Conservation (phyloP, 2,329 filamentous ascomycete species). For the Tolypocladium amazonense region DNA sequence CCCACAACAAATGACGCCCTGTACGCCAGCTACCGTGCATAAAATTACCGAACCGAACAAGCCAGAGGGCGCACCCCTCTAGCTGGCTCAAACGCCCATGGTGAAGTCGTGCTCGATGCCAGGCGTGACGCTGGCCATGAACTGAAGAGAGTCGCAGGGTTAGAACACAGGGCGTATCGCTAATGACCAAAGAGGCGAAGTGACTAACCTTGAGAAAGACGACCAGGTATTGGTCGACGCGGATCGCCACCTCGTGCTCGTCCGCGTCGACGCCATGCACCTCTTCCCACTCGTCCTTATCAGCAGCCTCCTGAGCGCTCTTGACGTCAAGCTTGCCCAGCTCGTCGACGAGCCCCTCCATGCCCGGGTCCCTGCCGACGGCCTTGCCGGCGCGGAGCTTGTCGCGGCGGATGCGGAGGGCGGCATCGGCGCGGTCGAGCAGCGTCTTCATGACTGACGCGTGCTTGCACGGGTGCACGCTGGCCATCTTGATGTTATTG, state of each 20-base stretch:
- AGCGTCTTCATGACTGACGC: constrained; percentile 97
- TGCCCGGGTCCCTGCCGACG: constrained; percentile 41
- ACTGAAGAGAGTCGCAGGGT: constrained; percentile 25
- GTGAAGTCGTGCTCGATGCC: constrained; percentile 98
- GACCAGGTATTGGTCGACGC: constrained; percentile 81
- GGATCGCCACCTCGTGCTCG: constrained; percentile 65
- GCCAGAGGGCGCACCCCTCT: background rate
- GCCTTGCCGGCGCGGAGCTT: constrained; percentile 57
- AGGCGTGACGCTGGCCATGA: constrained; percentile 83
- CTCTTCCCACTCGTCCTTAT: constrained; percentile 56
- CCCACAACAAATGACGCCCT: background rate
- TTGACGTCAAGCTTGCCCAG: constrained; percentile 54
- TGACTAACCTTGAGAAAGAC: constrained; percentile 67
- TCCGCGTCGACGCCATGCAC: constrained; percentile 50
- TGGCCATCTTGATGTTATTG: constrained; percentile 88
- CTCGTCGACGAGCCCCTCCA: constrained; percentile 81
- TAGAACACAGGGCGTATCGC: too few relatives aligned
- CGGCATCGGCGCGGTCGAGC: constrained; percentile 87
- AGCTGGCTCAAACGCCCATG: constrained; percentile 63
- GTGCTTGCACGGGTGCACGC: constrained; percentile 94
- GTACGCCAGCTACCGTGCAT: background rate
- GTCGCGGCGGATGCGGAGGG: constrained; percentile 76
- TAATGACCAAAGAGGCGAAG: too few relatives aligned
- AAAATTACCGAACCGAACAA: background rate
- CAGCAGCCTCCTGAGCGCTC: constrained; percentile 38